Conservation (phyloP, 345 rosid genomes). For the Populus nigra region DNA sequence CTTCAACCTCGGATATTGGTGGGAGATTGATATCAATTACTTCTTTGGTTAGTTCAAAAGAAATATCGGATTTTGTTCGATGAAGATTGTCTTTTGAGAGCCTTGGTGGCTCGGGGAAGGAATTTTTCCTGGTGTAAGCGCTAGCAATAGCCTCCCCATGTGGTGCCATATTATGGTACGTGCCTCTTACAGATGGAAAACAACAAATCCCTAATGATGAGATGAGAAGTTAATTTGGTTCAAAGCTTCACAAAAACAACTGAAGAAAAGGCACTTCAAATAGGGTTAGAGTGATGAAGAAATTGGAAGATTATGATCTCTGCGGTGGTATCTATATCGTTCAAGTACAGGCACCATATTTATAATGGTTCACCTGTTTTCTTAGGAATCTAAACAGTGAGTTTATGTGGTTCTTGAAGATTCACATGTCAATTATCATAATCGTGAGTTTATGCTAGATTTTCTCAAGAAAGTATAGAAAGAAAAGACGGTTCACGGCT, state of each 20-base stretch:
- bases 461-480: constrained; percentile 26
- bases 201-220: not conserved
- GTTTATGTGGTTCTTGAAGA: constrained; percentile 38
- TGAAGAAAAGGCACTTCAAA: too few relatives aligned
- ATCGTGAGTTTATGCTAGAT: constrained; percentile 29
- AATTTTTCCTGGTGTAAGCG: constrained; percentile 28
- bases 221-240: not conserved
- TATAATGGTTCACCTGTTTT: constrained; percentile 20
- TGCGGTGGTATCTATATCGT: not conserved
- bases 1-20: constrained; percentile 69
- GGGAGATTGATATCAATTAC: constrained; percentile 18
- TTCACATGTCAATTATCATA: constrained; percentile 38
- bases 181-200: not conserved
- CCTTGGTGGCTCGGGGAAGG: constrained; percentile 55
- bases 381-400: constrained; percentile 3
- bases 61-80: constrained; percentile 64
- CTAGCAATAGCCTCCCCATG: constrained; percentile 44
- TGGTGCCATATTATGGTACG: constrained; percentile 48
- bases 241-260: not conserved
- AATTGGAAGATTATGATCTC: not conserved
- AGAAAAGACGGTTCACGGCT: constrained; percentile 6
- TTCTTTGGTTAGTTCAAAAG: constrained; percentile 47
- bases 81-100: constrained; percentile 48
- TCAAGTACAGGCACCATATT: constrained; percentile 15
- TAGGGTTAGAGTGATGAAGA: not conserved